Evolutionary conservation across 345 rosid genomes (phyloP), one percentile per base, ranked within the genome.

Genomic region (Garcia nutans): DNA sequence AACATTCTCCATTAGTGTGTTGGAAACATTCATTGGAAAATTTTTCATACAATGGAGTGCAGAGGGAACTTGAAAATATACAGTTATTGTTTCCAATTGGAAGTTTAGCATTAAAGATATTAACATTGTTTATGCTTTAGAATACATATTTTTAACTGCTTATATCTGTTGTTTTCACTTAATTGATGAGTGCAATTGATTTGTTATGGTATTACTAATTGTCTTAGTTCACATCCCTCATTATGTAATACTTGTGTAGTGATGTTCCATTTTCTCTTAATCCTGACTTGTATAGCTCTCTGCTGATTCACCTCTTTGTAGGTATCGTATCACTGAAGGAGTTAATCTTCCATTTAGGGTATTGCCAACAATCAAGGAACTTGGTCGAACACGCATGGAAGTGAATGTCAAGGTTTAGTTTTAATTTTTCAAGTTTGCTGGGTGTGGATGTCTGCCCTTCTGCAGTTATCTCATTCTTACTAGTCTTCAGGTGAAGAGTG

Each of bases 341-440:
- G 98, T 93, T 79, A 96, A 96, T 89, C 94, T 92, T 75, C 99
- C 99, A 63, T 96, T 96, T 78, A 93, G 94, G 6, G 99, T 96
- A 49, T 82, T 96, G 82, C 99, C 98, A 57, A 93, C 99, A 45
- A 93, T 93, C 78, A 96, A 93, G 88, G 99, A 96, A 81, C 98
- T 93, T 76, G 99, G 98, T 69, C 89, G 99, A 74, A 93, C 99
- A 80, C 93, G 99, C 66, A 92, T 96, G 97, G 99, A 96, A 96
- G 98, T 96, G 70, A 96, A 96, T 83, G 97, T 96, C 68, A 93
- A 91, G 94, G 99, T 92, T 65, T 70, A 74, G 50, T 76, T 67
- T 78, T 74, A 66, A 57, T 41, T 85, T 70, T 72, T 65, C 33
- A 63, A 24, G 54, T 65, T 20, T 70, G 28, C 55, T 15, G 6